These are phyloP conservation scores for Spathaspora sp. DNA, from an alignment of 1,139 yeast genomes.

Conservation along the genomic window DNA sequence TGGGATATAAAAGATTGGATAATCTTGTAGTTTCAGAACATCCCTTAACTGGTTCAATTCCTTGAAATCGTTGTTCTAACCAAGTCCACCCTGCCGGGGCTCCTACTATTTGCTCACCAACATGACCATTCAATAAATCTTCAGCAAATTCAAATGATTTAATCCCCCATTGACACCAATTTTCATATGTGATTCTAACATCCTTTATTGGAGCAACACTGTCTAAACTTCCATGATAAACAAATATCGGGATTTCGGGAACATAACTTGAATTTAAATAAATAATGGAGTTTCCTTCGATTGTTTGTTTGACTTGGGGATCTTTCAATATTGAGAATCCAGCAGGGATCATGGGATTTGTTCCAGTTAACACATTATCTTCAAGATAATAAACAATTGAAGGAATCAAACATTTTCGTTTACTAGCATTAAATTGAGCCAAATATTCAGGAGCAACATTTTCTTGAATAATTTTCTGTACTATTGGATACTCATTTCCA, in stretches of 20 bases:
- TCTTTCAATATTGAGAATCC: constrained; percentile 19
- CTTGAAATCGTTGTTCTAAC: constrained; percentile 21
- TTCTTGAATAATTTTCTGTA: not conserved
- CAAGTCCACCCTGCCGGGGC: constrained; percentile 32
- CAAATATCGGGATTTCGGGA: constrained; percentile 34
- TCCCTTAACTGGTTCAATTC: constrained; percentile 27
- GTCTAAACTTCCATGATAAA: constrained; percentile 34
- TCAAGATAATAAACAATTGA: constrained; percentile 14
- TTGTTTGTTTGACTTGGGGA: constrained; percentile 14
- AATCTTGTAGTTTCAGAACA: constrained; percentile 24
- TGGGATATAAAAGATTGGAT: constrained; percentile 25
- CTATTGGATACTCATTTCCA: constrained; percentile 25
- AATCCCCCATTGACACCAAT: constrained; percentile 33
- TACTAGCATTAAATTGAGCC: not conserved
- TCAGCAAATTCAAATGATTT: constrained; percentile 29
- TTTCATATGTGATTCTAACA: constrained; percentile 24
- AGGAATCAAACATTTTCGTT: constrained; percentile 15
- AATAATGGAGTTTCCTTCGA: constrained; percentile 23
- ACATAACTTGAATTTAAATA: constrained; percentile 13
- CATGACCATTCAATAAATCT: constrained; percentile 26
- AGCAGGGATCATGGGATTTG: constrained; percentile 15
- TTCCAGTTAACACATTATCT: constrained; percentile 17
- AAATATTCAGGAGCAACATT: constrained; percentile 14
- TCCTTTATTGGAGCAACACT: constrained; percentile 26
- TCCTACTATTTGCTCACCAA: constrained; percentile 25